phyloP scores from a whole-genome alignment of 108 stramenopile genomes.

The Nitzschia inconspicua region DNA sequence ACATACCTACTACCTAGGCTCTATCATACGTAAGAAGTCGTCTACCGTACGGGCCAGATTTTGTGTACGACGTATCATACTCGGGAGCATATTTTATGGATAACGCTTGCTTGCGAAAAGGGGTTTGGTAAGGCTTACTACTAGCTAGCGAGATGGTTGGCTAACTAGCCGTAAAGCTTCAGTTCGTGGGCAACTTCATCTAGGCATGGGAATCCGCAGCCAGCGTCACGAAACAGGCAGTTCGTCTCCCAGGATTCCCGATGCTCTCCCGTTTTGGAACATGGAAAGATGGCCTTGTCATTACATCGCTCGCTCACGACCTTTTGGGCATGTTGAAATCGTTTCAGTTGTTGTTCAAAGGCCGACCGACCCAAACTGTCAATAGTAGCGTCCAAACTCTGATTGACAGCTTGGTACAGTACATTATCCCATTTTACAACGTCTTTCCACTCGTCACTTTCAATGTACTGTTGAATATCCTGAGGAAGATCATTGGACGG shows the following conservation, averaged over 20 bases:
- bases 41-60: too few species aligned
- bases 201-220: slow-evolving; percentile 22
- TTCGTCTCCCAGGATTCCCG: neutral
- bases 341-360: slow-evolving; percentile 24
- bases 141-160: too few species aligned
- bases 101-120: too few species aligned
- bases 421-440: slow-evolving; percentile 40
- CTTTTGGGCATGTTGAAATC: slow-evolving; percentile 12
- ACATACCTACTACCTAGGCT: too few species aligned
- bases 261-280: slow-evolving; percentile 7
- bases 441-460: slow-evolving; percentile 22
- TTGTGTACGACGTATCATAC: too few species aligned
- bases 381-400: slow-evolving; percentile 55
- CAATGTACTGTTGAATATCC: slow-evolving; percentile 1
- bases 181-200: slow-evolving; percentile 3
- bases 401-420: slow-evolving; percentile 28
- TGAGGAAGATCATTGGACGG: neutral
- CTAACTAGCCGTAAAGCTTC: too few species aligned
- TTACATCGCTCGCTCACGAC: slow-evolving; percentile 12
- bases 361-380: slow-evolving; percentile 28
- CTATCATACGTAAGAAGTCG: too few species aligned
- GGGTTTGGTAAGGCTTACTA: too few species aligned
- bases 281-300: slow-evolving; percentile 8
- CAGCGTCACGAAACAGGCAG: slow-evolving; percentile 13
- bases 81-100: too few species aligned